These are phyloP conservation scores for Trichomonas gallinae DNA, from an alignment of 208 protist genomes.

Conservation along the genomic window DNA sequence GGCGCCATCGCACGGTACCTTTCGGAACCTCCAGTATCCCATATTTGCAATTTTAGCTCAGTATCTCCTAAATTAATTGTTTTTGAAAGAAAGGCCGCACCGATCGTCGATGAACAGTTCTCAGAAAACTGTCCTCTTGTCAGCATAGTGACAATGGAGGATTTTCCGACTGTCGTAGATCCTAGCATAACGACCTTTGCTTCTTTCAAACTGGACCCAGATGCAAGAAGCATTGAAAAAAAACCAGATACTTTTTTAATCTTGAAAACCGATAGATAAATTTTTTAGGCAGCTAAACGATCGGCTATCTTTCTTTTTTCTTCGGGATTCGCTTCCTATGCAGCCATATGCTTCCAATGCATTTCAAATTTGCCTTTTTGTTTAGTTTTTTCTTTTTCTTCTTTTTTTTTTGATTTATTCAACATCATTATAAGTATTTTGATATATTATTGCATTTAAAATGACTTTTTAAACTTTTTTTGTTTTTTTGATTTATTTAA, in stretches of 20 bases:
- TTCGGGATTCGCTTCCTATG: too few relatives aligned
- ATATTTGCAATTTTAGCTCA: background rate
- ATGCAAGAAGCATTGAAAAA: background rate
- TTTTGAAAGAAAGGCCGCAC: background rate
- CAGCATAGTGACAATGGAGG: background rate
- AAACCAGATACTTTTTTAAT: background rate
- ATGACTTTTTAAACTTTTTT: too few relatives aligned
- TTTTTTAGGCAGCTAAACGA: background rate
- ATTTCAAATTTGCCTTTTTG: too few relatives aligned
- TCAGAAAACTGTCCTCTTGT: background rate
- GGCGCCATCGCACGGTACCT: background rate
- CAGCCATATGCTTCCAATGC: too few relatives aligned
- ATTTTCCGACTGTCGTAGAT: background rate
- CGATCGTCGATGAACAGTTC: background rate
- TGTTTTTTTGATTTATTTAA: too few relatives aligned
- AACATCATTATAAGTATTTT: too few relatives aligned
- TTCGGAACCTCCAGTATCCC: constrained; percentile 18
- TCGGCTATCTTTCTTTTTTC: too few relatives aligned
- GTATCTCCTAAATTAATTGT: background rate
- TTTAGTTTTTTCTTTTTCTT: too few relatives aligned
- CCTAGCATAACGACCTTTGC: background rate
- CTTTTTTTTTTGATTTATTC: too few relatives aligned
- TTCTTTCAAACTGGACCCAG: background rate
- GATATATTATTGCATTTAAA: too few relatives aligned
- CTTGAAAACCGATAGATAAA: background rate